Evolutionary conservation across 1,284 basidiomycete species (phyloP), one percentile per base, ranked within the genome.

Genomic region (Mycosarcoma mackinlayi): DNA sequence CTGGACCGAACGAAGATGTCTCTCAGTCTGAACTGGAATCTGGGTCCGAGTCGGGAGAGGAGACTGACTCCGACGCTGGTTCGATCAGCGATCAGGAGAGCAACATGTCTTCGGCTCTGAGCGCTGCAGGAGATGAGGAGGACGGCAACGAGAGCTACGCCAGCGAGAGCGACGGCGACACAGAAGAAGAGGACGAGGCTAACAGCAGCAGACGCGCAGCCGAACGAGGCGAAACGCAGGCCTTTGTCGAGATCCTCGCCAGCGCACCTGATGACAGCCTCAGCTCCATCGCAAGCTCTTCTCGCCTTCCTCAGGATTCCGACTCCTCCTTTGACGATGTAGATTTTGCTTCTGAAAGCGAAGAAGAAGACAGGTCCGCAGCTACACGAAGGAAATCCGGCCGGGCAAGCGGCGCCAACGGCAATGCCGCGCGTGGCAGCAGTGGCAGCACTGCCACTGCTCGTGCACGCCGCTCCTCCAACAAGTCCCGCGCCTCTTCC

Each of bases 261-360:
- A 42, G 40, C 37, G 30, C 23, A 11, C 30, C 51, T 5, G 66
- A 73, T 13, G 40, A 34, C 11, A 69, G 60, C 31, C 24, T 59
- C 31, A 28, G 30, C 9, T 69, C 66, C n/a, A 45, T 62, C 21
- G 18, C 42, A 6, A 63, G 54, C 62, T 52, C 55, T 4, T 48
- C 55, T 4, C 31, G 35, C 8, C 35, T 19, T 10, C 35, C 34
- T n/a, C 34, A 47, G 9, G 66, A 58, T 6, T 57, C 61, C 8
- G 67, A 70, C 50, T 64, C 67, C 9, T 55, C 52, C 10, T 70
- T 65, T 23, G 57, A 65, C 35, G 30, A 42, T 6, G 35, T 14
- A 16, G 28, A 44, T 11, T 19, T 28, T 14, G 24, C 35, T 0
- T 50, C 45, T 4, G 58, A 65, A 14, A 65, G 61, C 42, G 67